Base-by-base conservation (phyloP, 2,329 filamentous ascomycete species). In the Dothideomycetidae sp. region DNA sequence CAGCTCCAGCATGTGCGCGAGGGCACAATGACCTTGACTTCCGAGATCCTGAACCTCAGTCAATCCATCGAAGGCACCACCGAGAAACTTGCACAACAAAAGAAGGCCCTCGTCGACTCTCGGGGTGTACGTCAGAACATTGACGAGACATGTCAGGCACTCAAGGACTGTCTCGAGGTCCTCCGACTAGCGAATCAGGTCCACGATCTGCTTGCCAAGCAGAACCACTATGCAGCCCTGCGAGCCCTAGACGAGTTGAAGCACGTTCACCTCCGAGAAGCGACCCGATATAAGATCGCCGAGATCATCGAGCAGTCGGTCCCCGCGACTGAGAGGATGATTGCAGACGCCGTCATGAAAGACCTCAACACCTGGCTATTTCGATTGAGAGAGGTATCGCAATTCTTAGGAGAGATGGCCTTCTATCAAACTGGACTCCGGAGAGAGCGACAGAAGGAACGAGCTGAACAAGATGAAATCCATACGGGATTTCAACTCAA, bases 351-450 rank as follows among this genome's bases (percentile, higher is more conserved):
- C 10, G 90, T 98, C 47, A 96, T 96, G 84, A 81, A 75, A 2
- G 90, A 98, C 58, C 62, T 98, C 39, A 96, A 96, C 53, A 94
- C 85, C 1, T 98, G 90, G 90, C 67, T 98, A 7, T 98, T 81
- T 52, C 78, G 83, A 14, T 93, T 98, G 45, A 77, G 90, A 50
- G 90, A 98, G 58, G 93, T 85, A 12, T 94, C 90, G 1, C 88
- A 94, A 49, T 94, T 93, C 45, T 63, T 98, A 5, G 90, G 90
- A 3, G 90, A 98, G 56, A 83, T 98, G 5, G 86, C 90, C 3
- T 92, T 98, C 54, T 96, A 92, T 53, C 85, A 96, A 53, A 98
- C 90, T 0, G 81, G 94, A 50, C 73, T 92, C 54, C 75, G 90
- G 31, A 73, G 88, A 45, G 73, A 75, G 15, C 73, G 88, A 35